Percentiles rank a stretch among this genome's conserved stretches.
phyloP scores from a whole-genome alignment of 768 basidiomycete species.

The Mycena chlorophos region DNA sequence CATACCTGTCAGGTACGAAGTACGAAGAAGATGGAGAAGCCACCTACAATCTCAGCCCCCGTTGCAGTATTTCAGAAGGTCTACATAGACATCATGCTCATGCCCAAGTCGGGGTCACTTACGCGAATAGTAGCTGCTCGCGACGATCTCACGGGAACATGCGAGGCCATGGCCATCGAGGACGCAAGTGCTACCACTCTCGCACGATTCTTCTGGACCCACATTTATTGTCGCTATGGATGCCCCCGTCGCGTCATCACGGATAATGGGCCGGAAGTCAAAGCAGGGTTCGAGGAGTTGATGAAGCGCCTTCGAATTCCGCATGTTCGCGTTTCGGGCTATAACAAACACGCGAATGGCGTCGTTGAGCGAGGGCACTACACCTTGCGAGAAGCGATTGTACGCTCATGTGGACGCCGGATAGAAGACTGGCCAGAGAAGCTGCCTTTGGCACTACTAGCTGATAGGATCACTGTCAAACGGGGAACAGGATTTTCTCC shows the following conservation, averaged over 20 bases:
- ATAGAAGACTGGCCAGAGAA: neutral
- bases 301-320: neutral
- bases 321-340: neutral
- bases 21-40: constrained; percentile 13
- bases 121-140: neutral
- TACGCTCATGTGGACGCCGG: neutral
- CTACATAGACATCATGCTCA: constrained; percentile 22
- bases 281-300: neutral
- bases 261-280: constrained; percentile 1
- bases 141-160: constrained; percentile 25
- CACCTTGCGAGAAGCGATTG: neutral
- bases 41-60: constrained; percentile 6
- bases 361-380: neutral
- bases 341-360: neutral
- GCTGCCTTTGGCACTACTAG: constrained; percentile 8
- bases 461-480: constrained; percentile 20
- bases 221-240: no score
- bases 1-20: no score
- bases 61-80: constrained; percentile 11
- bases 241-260: constrained; percentile 12
- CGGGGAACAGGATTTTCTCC: constrained; percentile 23
- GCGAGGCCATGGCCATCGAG: constrained; percentile 23
- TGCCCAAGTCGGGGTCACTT: constrained; percentile 19
- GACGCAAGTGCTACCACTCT: constrained; percentile 9
- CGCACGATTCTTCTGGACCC: no score